Percentiles rank a stretch among this genome's conserved stretches.
Evolutionary conservation across 2,329 filamentous ascomycete genomes (phyloP).

Genomic region (Fusarium annulatum): DNA sequence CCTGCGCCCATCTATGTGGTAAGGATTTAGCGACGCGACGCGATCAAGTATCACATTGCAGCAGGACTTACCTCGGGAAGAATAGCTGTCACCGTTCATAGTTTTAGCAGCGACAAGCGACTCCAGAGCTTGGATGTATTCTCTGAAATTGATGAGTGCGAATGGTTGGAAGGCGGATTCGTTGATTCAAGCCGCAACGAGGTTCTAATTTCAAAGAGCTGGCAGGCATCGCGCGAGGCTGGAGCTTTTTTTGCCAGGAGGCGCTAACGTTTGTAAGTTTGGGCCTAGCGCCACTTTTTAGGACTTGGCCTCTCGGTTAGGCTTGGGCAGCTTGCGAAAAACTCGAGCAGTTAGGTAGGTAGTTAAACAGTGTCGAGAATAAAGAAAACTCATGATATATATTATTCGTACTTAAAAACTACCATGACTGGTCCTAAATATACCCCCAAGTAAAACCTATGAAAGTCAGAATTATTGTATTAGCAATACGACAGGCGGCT

Average conservation of each 20-base stretch:
- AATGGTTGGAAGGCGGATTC: constrained; percentile 36
- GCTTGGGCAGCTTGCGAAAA: constrained; percentile 13
- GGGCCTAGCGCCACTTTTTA: constrained; percentile 37
- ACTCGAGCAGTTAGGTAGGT: background rate
- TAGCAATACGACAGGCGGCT: background rate
- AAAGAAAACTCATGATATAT: background rate
- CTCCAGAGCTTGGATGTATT: constrained; percentile 16
- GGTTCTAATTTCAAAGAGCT: constrained; percentile 44
- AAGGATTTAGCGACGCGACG: constrained; percentile 48
- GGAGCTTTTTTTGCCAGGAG: constrained; percentile 56
- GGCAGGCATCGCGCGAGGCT: constrained; percentile 53
- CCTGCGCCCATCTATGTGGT: constrained; percentile 60
- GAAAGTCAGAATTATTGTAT: background rate
- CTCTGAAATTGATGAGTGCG: constrained; percentile 39
- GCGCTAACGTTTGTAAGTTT: constrained; percentile 44
- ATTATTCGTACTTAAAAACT: background rate
- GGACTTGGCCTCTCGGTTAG: background rate
- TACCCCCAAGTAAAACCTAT: background rate
- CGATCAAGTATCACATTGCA: constrained; percentile 23
- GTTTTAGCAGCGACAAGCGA: constrained; percentile 46
- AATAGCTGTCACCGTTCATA: constrained; percentile 90
- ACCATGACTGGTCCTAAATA: background rate
- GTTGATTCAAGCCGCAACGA: constrained; percentile 46
- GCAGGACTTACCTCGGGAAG: constrained; percentile 73
- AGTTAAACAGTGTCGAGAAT: background rate